Percentiles rank a stretch among this genome's conserved stretches.
These are phyloP conservation scores for Conticribra guillardii DNA, from an alignment of 108 stramenopile genomes.

Conservation along the genomic window DNA sequence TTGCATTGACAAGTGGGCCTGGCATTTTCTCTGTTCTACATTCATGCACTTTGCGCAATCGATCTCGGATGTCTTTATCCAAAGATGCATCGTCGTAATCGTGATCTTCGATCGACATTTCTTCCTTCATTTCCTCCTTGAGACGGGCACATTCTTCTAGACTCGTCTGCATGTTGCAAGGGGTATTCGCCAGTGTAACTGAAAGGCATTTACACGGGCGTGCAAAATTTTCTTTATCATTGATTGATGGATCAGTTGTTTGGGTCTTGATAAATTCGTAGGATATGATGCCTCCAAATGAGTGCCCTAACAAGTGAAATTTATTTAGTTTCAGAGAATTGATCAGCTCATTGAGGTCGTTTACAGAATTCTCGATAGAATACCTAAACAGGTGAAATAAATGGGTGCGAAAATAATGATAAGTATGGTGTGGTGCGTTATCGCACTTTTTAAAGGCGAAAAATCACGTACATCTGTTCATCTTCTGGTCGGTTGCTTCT, in stretches of 20 bases:
- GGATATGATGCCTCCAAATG: slow-evolving; percentile 47
- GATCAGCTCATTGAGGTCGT: slow-evolving; percentile 38
- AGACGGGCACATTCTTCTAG: slow-evolving; percentile 37
- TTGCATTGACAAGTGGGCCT: slow-evolving; percentile 33
- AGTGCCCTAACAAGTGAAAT: slow-evolving; percentile 50
- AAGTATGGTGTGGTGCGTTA: too few relatives aligned
- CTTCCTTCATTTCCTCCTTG: slow-evolving; percentile 21
- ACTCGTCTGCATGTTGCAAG: slow-evolving; percentile 44
- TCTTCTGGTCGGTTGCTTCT: slow-evolving; percentile 36
- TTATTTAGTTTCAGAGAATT: slow-evolving; percentile 18
- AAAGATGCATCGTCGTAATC: background rate
- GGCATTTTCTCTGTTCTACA: slow-evolving; percentile 40
- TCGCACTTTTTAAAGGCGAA: background rate
- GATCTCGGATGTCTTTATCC: slow-evolving; percentile 19
- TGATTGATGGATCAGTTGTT: background rate
- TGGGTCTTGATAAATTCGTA: slow-evolving; percentile 41
- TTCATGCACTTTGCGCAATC: slow-evolving; percentile 35
- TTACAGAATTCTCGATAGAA: slow-evolving; percentile 36
- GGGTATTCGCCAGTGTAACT: slow-evolving; percentile 41
- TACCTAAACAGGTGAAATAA: slow-evolving; percentile 28
- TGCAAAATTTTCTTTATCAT: background rate
- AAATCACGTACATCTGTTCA: slow-evolving; percentile 32
- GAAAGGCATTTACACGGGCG: slow-evolving; percentile 23
- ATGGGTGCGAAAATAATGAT: background rate
- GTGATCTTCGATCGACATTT: slow-evolving; percentile 17